Conservation (phyloP, 495 filamentous ascomycete genomes). For the Neurospora sp. region DNA sequence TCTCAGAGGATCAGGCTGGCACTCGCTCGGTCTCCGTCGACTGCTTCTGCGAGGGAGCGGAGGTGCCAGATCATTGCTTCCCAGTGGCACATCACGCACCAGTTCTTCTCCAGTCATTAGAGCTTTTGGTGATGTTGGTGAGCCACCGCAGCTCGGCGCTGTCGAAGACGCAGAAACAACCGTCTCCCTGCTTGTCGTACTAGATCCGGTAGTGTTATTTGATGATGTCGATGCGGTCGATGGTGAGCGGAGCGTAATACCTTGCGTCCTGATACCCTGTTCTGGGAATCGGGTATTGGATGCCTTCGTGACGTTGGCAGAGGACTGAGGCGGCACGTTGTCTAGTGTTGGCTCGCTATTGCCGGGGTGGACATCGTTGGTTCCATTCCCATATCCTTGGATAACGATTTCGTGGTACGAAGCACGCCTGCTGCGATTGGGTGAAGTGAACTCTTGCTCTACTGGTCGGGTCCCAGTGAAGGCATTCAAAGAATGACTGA, state of each 20-base stretch:
- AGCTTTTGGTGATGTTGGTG: background rate
- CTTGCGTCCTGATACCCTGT: conserved; percentile 4
- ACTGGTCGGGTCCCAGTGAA: conserved; percentile 12
- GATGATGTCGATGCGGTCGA: conserved; percentile 19
- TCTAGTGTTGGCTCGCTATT: background rate
- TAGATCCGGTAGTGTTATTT: conserved; percentile 15
- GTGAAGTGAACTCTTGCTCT: conserved; percentile 3
- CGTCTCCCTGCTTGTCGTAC: conserved; percentile 5
- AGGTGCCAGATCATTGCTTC: background rate
- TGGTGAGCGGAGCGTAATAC: conserved; percentile 12
- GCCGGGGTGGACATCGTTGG: conserved; percentile 17
- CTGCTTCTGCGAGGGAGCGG: conserved; percentile 11
- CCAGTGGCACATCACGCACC: background rate
- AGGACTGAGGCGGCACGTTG: background rate
- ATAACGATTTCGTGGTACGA: conserved; percentile 31
- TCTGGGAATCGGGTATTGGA: background rate
- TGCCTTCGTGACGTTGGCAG: background rate
- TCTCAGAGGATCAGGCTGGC: conserved; percentile 11
- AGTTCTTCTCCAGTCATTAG: background rate
- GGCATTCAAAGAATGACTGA: conserved; percentile 22
- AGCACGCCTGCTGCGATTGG: conserved; percentile 4
- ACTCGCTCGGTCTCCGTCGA: conserved; percentile 4
- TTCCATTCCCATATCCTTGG: conserved; percentile 34
- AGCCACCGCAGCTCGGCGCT: conserved; percentile 2
- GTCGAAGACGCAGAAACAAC: conserved; percentile 2